Conservation (phyloP, 2,329 filamentous ascomycete species). For the Gliomastix tumulicola region DNA sequence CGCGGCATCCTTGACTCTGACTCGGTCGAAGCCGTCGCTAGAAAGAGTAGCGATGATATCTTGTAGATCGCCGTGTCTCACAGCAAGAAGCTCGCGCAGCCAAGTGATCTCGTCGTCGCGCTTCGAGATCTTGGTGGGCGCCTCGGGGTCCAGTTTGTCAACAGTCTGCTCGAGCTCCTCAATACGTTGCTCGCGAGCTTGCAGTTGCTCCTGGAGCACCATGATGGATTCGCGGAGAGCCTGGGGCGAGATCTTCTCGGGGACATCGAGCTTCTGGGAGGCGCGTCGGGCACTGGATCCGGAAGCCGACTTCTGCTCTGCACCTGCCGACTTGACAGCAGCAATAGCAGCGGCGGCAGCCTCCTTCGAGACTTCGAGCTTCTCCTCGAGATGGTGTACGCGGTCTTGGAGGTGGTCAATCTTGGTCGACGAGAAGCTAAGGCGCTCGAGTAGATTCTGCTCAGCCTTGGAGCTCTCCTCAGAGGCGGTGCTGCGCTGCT, state of each 20-base stretch:
- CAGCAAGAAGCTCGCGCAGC: slow-evolving; percentile 87
- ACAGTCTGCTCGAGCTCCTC: slow-evolving; percentile 76
- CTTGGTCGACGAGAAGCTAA: slow-evolving; percentile 78
- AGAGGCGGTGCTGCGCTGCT: slow-evolving; percentile 62
- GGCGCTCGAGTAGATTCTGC: slow-evolving; percentile 70
- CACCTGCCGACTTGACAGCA: slow-evolving; percentile 55
- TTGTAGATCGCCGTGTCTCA: slow-evolving; percentile 83
- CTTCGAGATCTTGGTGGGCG: slow-evolving; percentile 77
- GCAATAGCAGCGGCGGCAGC: slow-evolving; percentile 77
- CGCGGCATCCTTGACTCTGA: slow-evolving; percentile 78
- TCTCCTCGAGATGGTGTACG: slow-evolving; percentile 78
- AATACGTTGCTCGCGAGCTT: slow-evolving; percentile 85
- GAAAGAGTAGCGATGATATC: slow-evolving; percentile 82
- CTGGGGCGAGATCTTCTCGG: slow-evolving; percentile 88
- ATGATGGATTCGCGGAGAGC: slow-evolving; percentile 93
- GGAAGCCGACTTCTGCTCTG: slow-evolving; percentile 20
- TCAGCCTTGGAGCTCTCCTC: slow-evolving; percentile 82
- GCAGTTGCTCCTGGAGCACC: slow-evolving; percentile 92
- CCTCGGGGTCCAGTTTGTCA: slow-evolving; percentile 65
- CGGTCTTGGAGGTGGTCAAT: slow-evolving; percentile 81
- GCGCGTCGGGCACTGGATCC: slow-evolving; percentile 20
- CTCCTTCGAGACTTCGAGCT: slow-evolving; percentile 81
- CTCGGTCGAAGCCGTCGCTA: slow-evolving; percentile 67
- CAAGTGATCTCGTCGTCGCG: slow-evolving; percentile 91
- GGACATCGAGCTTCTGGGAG: slow-evolving; percentile 41